Evolutionary conservation across 495 filamentous ascomycete species (phyloP), one percentile per base, ranked within the genome.

Genomic region (Penicillium fimorum): DNA sequence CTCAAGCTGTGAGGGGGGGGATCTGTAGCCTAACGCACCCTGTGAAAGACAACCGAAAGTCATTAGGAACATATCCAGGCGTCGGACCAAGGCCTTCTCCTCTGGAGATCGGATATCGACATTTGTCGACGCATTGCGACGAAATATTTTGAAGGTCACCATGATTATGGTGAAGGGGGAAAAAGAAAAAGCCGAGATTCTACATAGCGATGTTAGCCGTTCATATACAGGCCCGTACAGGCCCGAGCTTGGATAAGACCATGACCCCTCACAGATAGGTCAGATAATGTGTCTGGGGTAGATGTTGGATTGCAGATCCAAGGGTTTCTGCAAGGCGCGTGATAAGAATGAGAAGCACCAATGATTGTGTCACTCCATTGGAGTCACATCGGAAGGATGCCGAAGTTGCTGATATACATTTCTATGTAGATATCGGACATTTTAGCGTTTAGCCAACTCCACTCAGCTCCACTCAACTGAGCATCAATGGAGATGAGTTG

Each of bases 31-130:
- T 5, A 54, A 46, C 50, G 13, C 47, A 70, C 67, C 66, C 48
- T 70, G 68, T 12, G 68, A 70, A 24, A 70, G 40, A 60, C 68
- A 70, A 12, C 68, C 68, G 45, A 70, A 70, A 1, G 68, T 67
- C 53, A 70, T 51, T 0, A 70, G 58, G 46, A 67, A 70, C 8
- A 56, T 63, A 33, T 70, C 68, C 15, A 70, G 60, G 6, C 68
- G 66, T 27, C 68, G 66, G 13, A 70, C 68, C n/a, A 70, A 55
- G 3, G 68, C 63, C 51, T 57, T 68, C 44, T 70, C 68, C 15
- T 69, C 66, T 5, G 59, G 24, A 13, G 68, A 63, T 13, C 67
- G 63, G 40, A 56, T 33, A 60, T 58, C 52, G 13, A 32, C 40
- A 13, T 52, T 47, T 27, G 30, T 38, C 5, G 51, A 18, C 35